phyloP scores from a whole-genome alignment of 1,139 yeast species.

The Komagataea norvegica region DNA sequence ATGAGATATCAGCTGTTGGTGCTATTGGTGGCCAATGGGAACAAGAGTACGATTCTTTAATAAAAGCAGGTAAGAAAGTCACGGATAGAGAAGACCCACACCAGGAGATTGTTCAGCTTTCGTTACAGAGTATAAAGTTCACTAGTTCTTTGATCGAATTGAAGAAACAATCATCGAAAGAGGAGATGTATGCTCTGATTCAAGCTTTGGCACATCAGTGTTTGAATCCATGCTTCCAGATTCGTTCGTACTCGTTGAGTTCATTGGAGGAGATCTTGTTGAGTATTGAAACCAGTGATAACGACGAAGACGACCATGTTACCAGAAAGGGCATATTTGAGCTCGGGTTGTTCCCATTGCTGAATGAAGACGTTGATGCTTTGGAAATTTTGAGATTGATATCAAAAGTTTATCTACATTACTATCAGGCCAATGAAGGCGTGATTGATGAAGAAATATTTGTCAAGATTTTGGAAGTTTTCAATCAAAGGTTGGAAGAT shows the following conservation, averaged over 20 bases:
- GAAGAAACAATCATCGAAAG: slow-evolving; percentile 23
- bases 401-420: slow-evolving; percentile 69
- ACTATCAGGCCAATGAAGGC: slow-evolving; percentile 37
- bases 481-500: slow-evolving; percentile 43
- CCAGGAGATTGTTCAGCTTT: slow-evolving; percentile 50
- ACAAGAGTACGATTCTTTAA: slow-evolving; percentile 47
- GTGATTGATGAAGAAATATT: slow-evolving; percentile 37
- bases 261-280: slow-evolving; percentile 46
- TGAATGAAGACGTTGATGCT: slow-evolving; percentile 64
- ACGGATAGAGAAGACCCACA: slow-evolving; percentile 42
- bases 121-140: slow-evolving; percentile 57
- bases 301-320: slow-evolving; percentile 28
- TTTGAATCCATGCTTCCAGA: slow-evolving; percentile 78
- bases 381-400: slow-evolving; percentile 61
- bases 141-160: slow-evolving; percentile 45
- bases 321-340: slow-evolving; percentile 59
- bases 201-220: slow-evolving; percentile 88
- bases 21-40: slow-evolving; percentile 78
- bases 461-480: slow-evolving; percentile 42
- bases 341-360: slow-evolving; percentile 68
- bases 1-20: slow-evolving; percentile 79
- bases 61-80: slow-evolving; percentile 39
- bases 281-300: slow-evolving; percentile 26
- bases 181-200: slow-evolving; percentile 49
- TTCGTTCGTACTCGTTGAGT: slow-evolving; percentile 60